phyloP scores from a whole-genome alignment of 2,329 filamentous ascomycete genomes.

The Falciphora oryzae region DNA sequence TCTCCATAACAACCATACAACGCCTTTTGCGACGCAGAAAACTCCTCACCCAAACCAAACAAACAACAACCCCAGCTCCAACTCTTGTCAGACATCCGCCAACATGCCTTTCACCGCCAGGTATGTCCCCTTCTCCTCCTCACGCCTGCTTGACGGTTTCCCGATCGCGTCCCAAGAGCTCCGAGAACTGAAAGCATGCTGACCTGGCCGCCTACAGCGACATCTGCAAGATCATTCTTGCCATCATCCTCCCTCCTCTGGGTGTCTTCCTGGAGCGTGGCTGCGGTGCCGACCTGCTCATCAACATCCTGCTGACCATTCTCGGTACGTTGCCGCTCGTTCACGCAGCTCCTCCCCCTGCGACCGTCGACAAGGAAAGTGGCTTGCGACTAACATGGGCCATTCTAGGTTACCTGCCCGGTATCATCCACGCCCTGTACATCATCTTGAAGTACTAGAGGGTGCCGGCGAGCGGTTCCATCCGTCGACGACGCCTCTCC shows the following conservation, averaged over 20 bases:
- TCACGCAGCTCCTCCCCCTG: background rate
- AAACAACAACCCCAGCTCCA: conserved; percentile 4
- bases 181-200: background rate
- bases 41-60: background rate
- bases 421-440: conserved; percentile 91
- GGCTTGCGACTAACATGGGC: conserved; percentile 1
- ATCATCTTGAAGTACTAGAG: conserved; percentile 83
- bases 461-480: background rate
- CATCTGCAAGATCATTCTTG: conserved; percentile 70
- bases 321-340: conserved; percentile 43
- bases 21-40: background rate
- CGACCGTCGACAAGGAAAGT: background rate
- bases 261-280: conserved; percentile 94
- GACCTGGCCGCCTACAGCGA: conserved; percentile 28
- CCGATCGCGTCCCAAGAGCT: background rate
- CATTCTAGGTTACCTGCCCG: conserved; percentile 54
- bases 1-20: background rate
- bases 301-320: conserved; percentile 86
- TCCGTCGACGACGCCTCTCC: background rate
- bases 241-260: conserved; percentile 81
- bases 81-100: conserved; percentile 17
- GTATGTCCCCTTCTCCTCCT: conserved; percentile 31
- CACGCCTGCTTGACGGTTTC: background rate
- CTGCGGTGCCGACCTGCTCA: conserved; percentile 79
- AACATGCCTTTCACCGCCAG: conserved; percentile 55